Base-by-base conservation (phyloP, 139 green algal species). In the Chlorella sp. region DNA sequence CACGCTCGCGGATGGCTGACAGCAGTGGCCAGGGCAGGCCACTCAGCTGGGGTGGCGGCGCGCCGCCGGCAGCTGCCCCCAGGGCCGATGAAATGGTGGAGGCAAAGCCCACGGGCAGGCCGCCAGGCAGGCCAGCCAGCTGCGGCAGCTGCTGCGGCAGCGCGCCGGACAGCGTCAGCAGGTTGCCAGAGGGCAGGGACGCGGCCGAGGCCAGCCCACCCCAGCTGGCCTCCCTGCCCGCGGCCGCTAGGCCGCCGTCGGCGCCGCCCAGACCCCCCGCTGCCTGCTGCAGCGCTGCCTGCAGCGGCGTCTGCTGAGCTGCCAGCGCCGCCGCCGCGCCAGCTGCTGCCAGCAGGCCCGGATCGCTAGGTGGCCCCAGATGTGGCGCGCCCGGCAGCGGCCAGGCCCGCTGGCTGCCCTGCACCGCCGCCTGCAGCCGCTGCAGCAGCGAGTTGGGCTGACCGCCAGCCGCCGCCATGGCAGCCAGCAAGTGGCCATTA, bases 1-100 rank as follows among this genome's bases (percentile, higher is more conserved):
- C 41, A 60, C 3, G 77, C 16, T 60, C 11, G 14, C 51, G 51
- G 16, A 60, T 60, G 51, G 51, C 72, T 30, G 72, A 36, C 72
- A 78, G 72, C 72, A 78, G 72, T 44, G 56, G 72, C 72, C 72
- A 78, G 9, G 72, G 56, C 43, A 78, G 72, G 43, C 28, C 36
- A 30, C 72, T 30, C 30, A 78, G 43, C 72, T 46, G 72, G 0
- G 72, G 72, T 0, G 30, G 13, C 28, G 40, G 41, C 4, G 24
- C 40, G 38, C 40, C 70, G 40, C 38, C 3, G 51, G 51, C 51
- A 26, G 51, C 51, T 16, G 51, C 14, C 2, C 51, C 51, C 13
- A 60, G 51, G 51, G 51, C 14, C 46, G 46, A 54, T 54, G 46
- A 54, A 11, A 54, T 54, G 46, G 46, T 54, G 46, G 46, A 54